Conservation (phyloP, 2,329 filamentous ascomycete genomes). For the Hymenoscyphus occultus region DNA sequence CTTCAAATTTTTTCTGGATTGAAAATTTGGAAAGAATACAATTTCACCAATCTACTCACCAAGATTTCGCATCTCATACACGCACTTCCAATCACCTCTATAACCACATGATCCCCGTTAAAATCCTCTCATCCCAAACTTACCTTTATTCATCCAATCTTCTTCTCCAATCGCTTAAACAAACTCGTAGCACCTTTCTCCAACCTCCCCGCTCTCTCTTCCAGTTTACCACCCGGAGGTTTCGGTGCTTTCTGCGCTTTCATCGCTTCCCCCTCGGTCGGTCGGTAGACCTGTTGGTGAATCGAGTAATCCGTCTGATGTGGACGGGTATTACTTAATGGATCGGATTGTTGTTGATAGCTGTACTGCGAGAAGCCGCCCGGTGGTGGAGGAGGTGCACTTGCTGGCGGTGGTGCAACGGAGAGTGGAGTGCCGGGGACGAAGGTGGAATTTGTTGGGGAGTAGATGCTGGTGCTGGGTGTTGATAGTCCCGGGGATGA, state of each 20-base stretch:
- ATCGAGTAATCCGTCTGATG: conserved; percentile 51
- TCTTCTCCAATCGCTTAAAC: conserved; percentile 78
- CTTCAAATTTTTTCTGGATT: background rate
- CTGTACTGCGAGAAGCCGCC: conserved; percentile 57
- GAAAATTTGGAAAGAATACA: background rate
- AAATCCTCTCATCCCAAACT: background rate
- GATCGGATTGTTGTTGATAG: conserved; percentile 38
- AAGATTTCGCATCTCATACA: background rate
- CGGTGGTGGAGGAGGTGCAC: conserved; percentile 37
- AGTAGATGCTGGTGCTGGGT: conserved; percentile 19
- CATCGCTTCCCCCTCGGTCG: conserved; percentile 59
- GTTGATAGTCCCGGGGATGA: conserved; percentile 31
- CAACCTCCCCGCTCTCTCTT: conserved; percentile 62
- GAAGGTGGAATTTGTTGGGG: conserved; percentile 4
- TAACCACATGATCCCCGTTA: background rate
- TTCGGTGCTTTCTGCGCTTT: conserved; percentile 39
- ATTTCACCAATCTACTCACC: background rate
- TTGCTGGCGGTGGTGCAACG: conserved; percentile 11
- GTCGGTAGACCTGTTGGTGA: conserved; percentile 68
- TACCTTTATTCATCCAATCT: conserved; percentile 29
- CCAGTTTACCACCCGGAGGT: conserved; percentile 54
- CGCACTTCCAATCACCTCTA: background rate
- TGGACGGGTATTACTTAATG: conserved; percentile 34
- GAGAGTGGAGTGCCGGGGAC: background rate
- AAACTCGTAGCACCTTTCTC: conserved; percentile 70